Evolutionary conservation across 345 rosid genomes (phyloP), one percentile per base, ranked within the genome.

Genomic region (Syzygium jambos): DNA sequence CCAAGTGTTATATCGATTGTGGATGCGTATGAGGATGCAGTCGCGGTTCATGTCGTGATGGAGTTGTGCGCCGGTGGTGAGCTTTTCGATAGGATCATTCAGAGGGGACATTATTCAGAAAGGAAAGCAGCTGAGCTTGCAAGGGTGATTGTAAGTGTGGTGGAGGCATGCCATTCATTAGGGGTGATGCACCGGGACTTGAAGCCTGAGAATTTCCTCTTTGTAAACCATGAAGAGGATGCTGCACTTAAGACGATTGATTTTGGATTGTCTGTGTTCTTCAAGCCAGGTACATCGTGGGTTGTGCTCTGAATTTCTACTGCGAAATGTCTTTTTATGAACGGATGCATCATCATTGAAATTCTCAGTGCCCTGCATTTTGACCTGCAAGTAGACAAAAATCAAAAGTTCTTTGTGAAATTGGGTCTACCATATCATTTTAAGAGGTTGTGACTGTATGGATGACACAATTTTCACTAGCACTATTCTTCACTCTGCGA

Each of bases 131-230:
- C 99, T 73, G 98, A 95, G 83, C 98, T 97, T 38, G 95, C 99
- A 1, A 94, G 96, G 86, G 57, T 91, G 78, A 97, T 97, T 49
- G 98, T 95, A 73, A 94, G 98, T 87, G 97, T 97, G 88, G 95
- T 97, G 2, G 94, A 97, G 90, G 95, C 98, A 43, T 97, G 99
- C 86, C 99, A 97, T 91, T 97, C 99, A 82, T 91, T 96, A 6
- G 99, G 99, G 54, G 99, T 97, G 30, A 97, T 96, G 98, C 99
- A 97, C 84, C 90, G 99, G 85, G 99, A 97, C 89, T 93, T 97
- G 91, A 97, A 97, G 94, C 99, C 99, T 22, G 99, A 97, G 92
- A 97, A 97, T 92, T 97, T 97, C 88, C 95, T 97, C 57, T 97
- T 97, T 89, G 90, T 93, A 1, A 89, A 46, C 86, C 93, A 95